Evolutionary conservation across 805 yeast species (phyloP).

Genomic region (Pachysolen tannophilus): DNA sequence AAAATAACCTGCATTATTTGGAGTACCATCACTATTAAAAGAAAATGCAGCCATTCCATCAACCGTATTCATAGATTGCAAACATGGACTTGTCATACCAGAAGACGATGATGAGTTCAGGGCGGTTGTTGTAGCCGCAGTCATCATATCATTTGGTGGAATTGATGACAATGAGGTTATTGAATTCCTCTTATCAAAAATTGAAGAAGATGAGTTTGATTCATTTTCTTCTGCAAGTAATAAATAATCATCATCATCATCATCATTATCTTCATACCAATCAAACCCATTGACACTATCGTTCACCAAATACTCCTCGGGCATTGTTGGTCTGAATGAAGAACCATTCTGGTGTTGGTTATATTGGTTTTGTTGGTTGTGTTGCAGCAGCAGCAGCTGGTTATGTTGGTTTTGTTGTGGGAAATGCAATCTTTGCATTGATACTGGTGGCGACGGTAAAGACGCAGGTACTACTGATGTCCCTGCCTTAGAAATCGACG

Average conservation of each 20-base stretch:
- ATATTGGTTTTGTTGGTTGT: neutral
- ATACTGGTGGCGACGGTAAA: neutral
- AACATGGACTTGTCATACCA: constrained; percentile 4
- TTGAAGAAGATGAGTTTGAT: constrained; percentile 12
- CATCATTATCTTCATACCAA: constrained; percentile 47
- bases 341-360: constrained; percentile 1
- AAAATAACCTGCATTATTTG: constrained; percentile 48
- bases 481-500: too few species aligned
- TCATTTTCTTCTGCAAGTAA: constrained; percentile 1
- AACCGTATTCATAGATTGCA: constrained; percentile 15
- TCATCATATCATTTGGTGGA: constrained; percentile 7
- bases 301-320: constrained; percentile 18
- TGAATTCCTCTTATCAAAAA: neutral
- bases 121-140: constrained; percentile 11
- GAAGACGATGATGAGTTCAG: constrained; percentile 1
- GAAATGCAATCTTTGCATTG: constrained; percentile 1
- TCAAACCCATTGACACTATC: constrained; percentile 41
- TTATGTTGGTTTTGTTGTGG: neutral
- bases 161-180: constrained; percentile 14
- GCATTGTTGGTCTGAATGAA: constrained; percentile 15
- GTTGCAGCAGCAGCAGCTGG: constrained; percentile 7
- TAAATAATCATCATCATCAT: constrained; percentile 11
- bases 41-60: constrained; percentile 66
- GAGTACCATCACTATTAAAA: constrained; percentile 33
- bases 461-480: too few species aligned